Base-by-base conservation (phyloP, 2,329 filamentous ascomycete genomes). In the Neonectria neomacrospora region DNA sequence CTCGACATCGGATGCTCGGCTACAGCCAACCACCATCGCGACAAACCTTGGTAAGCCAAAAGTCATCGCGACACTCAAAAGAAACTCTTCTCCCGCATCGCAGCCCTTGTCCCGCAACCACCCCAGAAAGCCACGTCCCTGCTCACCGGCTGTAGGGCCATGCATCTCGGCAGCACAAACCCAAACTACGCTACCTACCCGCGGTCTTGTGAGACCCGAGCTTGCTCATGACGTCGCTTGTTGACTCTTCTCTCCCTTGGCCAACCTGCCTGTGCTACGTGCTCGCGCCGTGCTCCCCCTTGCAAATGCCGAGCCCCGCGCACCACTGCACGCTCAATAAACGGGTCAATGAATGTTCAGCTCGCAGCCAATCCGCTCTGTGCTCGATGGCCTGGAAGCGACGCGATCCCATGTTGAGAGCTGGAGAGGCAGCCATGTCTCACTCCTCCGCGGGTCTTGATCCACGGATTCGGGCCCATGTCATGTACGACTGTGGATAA, bases 61-160 rank as follows among this genome's bases (percentile, higher is more conserved):
- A 16, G 18, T 26, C 48, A 23, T 50, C 11, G 37, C 11, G 28
- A 26, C 32, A 30, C 39, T 37, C 26, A n/a, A 34, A 58, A 48
- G 63, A 56, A 39, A 34, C 41, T 22, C 23, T 63, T 59, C 57
- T 48, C 63, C 55, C 42, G 28, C 45, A 58, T 42, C 48, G 32
- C 28, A 7, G 54, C 57, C 65, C 61, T 34, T 64, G 59, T 64
- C 56, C 44, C 23, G 47, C 50, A 44, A 57, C 59, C 61, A 63
- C 59, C 57, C 54, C 58, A 61, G 69, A 67, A 69, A 67, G 66
- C 70, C 69, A 69, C 53, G 64, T 61, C 34, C 57, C 45, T 63
- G 54, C 64, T 65, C 54, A 63, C 52, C 61, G 62, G 64, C 59
- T 64, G 62, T 66, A 51, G 61, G 61, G 63, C 63, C 67, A 63